Evolutionary conservation across 305 asterid genomes (phyloP).

Genomic region (Fraxinus paxiana): DNA sequence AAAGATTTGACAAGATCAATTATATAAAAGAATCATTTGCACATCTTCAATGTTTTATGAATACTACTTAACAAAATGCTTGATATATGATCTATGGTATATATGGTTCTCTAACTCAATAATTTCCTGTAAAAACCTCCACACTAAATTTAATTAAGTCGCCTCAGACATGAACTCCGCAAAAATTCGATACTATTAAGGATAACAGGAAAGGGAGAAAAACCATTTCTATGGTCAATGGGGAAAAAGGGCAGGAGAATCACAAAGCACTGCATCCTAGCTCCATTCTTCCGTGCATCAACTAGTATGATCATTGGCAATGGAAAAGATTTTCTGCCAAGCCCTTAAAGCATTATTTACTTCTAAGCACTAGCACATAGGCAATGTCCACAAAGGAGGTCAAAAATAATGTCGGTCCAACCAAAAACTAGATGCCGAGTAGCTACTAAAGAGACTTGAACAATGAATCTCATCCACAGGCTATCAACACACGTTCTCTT

Average conservation of each 20-base stretch:
- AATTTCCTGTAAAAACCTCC: conserved; percentile 33
- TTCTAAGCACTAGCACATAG: not conserved
- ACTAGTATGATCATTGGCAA: conserved; percentile 20
- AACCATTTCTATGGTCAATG: conserved; percentile 39
- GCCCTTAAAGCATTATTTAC: not conserved
- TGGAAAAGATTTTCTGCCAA: not conserved
- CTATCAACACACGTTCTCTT: conserved; percentile 32
- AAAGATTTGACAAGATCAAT: conserved; percentile 28
- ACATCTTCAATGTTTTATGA: conserved; percentile 39
- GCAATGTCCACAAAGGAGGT: conserved; percentile 29
- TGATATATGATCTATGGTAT: conserved; percentile 12
- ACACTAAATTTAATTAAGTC: conserved; percentile 19
- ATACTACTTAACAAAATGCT: conserved; percentile 45
- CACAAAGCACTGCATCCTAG: conserved; percentile 26
- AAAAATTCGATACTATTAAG: conserved; percentile 24
- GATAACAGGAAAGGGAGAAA: conserved; percentile 30
- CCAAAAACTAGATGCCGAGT: conserved; percentile 28
- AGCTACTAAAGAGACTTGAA: conserved; percentile 49
- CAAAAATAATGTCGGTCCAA: conserved; percentile 45
- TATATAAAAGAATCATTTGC: conserved; percentile 32
- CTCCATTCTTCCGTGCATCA: conserved; percentile 28
- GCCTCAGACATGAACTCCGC: not conserved
- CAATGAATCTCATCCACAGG: conserved; percentile 32
- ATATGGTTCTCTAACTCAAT: conserved; percentile 35
- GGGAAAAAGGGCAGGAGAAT: conserved; percentile 30